Conservation (phyloP, 78 protist species). For the Goniomonas avonlea region DNA sequence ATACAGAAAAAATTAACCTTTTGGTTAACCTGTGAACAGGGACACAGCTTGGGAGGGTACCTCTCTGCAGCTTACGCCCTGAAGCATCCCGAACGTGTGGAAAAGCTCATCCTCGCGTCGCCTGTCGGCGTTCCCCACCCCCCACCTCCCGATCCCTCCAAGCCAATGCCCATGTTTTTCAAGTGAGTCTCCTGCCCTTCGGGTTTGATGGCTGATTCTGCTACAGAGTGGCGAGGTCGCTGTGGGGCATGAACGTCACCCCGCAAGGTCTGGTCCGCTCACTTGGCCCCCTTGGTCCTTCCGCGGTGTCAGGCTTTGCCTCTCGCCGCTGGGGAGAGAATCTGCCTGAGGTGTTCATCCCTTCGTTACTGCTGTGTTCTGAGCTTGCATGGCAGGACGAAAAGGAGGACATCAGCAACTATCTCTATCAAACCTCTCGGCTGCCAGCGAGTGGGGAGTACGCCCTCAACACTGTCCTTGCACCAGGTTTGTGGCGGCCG, state of each 20-base stretch:
- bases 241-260: slow-evolving; percentile 20
- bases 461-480: slow-evolving; percentile 18
- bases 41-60: slow-evolving; percentile 35
- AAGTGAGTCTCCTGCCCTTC: no score
- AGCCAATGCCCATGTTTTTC: neutral
- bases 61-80: slow-evolving; percentile 5
- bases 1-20: no score
- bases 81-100: slow-evolving; percentile 30
- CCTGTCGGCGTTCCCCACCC: slow-evolving; percentile 38
- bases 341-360: no score
- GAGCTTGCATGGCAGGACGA: no score
- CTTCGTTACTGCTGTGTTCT: no score
- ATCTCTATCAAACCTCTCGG: slow-evolving; percentile 12
- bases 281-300: neutral
- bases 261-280: slow-evolving; percentile 23
- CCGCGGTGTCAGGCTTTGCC: neutral
- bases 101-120: slow-evolving; percentile 26
- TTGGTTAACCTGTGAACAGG: no score
- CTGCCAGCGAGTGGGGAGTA: slow-evolving; percentile 18
- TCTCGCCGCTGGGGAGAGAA: no score
- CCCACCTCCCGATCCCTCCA: neutral
- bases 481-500: no score
- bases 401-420: neutral
- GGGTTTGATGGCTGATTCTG: no score
- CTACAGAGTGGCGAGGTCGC: slow-evolving; percentile 4